phyloP scores from a whole-genome alignment of 31 red algal species.

The Odonthalia washingtoniensis region DNA sequence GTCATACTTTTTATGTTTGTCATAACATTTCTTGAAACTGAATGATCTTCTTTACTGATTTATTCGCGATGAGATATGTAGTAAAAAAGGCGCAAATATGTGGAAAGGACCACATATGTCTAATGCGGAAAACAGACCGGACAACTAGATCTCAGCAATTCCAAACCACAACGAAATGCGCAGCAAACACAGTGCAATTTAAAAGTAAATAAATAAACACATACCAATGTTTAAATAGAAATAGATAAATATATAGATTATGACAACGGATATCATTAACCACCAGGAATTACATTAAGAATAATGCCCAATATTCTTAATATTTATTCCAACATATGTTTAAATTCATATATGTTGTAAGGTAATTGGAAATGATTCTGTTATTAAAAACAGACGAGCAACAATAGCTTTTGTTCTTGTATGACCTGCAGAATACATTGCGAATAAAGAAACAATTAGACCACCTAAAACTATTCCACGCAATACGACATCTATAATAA shows the following conservation, averaged over 20 bases:
- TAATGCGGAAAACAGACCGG: conserved; percentile 85
- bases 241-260: conserved; percentile 58
- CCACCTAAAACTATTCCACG: conserved; percentile 62
- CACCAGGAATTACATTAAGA: conserved; percentile 69
- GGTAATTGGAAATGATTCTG: conserved; percentile 55
- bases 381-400: conserved; percentile 66
- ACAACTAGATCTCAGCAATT: conserved; percentile 79
- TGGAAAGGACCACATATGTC: conserved; percentile 88
- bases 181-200: conserved; percentile 84
- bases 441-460: too few relatives aligned
- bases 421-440: conserved; percentile 57
- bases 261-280: conserved; percentile 72
- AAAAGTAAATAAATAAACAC: conserved; percentile 60
- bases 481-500: conserved; percentile 54
- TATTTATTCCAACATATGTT: conserved; percentile 75
- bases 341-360: conserved; percentile 79
- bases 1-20: too few relatives aligned
- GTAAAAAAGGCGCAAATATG: conserved; percentile 63
- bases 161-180: conserved; percentile 86
- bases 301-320: conserved; percentile 87
- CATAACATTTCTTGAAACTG: too few relatives aligned
- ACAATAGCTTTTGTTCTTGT: conserved; percentile 62
- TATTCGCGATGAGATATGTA: conserved; percentile 56
- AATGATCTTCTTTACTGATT: too few relatives aligned
- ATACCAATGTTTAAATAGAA: conserved; percentile 79